Percentiles rank a stretch among this genome's conserved stretches.
phyloP scores from a whole-genome alignment of 2,329 filamentous ascomycete genomes.

The Teratosphaeria destructans region DNA sequence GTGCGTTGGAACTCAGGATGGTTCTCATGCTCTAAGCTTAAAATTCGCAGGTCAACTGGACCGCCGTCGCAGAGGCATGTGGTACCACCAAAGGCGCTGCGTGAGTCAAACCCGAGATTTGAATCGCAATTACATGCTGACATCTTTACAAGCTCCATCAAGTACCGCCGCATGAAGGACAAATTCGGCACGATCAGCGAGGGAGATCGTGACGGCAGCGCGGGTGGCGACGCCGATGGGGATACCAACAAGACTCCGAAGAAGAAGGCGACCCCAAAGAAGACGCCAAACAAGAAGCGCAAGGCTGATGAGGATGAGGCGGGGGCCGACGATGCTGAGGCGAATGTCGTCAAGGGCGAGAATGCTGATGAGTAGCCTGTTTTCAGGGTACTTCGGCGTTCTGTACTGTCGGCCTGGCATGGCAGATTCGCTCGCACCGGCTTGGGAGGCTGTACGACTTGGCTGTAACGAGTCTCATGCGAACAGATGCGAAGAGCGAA shows the following conservation, averaged over 20 bases:
- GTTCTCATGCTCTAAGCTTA: background rate
- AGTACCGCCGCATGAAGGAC: constrained; percentile 7
- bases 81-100: constrained; percentile 8
- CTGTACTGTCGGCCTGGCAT: background rate
- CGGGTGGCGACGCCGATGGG: background rate
- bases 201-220: background rate
- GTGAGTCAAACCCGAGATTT: background rate
- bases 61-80: constrained; percentile 8
- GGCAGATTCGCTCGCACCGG: background rate
- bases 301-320: constrained; percentile 4
- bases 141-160: constrained; percentile 1
- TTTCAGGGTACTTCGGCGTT: background rate
- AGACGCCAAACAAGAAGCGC: constrained; percentile 8
- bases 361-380: background rate
- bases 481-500: too few relatives aligned
- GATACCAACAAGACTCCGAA: background rate
- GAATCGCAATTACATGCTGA: background rate
- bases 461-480: too few relatives aligned
- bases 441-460: background rate
- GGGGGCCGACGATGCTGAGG: constrained; percentile 1
- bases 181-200: constrained; percentile 4
- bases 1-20: background rate
- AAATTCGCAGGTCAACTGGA: constrained; percentile 5
- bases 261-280: background rate
- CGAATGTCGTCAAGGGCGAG: background rate